Evolutionary conservation across 169 alveolate genomes (phyloP).

Genomic region (Cystoisospora suis): DNA sequence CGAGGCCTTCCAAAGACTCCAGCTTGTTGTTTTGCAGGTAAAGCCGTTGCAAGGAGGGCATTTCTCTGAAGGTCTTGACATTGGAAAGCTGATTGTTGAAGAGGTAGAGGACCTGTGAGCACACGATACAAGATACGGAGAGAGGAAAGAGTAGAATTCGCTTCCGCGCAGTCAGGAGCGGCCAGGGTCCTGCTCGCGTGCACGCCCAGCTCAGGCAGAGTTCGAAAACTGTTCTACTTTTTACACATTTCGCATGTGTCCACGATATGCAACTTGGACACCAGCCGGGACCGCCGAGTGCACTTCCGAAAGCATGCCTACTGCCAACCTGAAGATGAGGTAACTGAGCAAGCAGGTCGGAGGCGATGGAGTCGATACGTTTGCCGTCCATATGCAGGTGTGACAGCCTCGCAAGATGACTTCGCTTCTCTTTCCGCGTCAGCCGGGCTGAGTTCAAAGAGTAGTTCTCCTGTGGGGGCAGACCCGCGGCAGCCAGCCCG

Average conservation of each 20-base stretch:
- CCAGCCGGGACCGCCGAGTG: too few species aligned
- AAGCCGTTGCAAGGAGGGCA: not conserved
- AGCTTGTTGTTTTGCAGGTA: not conserved
- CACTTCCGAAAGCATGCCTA: too few species aligned
- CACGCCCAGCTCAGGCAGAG: too few species aligned
- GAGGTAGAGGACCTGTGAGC: not conserved
- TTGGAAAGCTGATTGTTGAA: not conserved
- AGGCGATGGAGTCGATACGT: not conserved
- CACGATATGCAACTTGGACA: too few species aligned
- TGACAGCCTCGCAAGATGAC: not conserved
- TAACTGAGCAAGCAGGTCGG: not conserved
- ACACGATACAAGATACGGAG: not conserved
- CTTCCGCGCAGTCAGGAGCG: too few species aligned
- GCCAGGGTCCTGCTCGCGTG: too few species aligned
- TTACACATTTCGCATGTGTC: too few species aligned
- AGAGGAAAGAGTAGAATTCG: too few species aligned
- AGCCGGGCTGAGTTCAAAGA: too few species aligned
- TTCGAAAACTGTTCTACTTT: too few species aligned
- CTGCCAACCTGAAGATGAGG: not conserved
- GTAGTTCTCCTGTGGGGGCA: too few species aligned
- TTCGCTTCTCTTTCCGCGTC: not conserved
- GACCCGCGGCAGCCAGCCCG: too few species aligned
- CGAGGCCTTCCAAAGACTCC: not conserved
- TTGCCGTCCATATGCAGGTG: not conserved
- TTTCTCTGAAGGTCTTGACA: not conserved